A percentile compares a stretch with the other conserved stretches of the same genome.
Conservation (phyloP, 1,284 basidiomycete species). For the Leccinum pseudoinsigne region DNA sequence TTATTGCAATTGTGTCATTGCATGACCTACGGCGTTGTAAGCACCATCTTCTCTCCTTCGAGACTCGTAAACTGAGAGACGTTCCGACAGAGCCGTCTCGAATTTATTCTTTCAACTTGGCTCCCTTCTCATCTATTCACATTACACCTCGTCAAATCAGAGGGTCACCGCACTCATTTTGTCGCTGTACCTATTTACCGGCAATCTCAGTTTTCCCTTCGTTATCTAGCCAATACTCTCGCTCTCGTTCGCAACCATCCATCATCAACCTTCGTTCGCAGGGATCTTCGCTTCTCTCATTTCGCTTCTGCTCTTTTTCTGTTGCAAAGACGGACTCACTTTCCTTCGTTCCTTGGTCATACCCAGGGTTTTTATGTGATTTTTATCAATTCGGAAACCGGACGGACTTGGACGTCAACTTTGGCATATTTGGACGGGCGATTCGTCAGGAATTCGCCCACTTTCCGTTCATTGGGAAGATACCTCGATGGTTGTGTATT, state of each 20-base stretch:
- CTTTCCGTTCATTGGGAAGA: slow-evolving; percentile 3
- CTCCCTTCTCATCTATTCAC: not conserved
- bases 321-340: not conserved
- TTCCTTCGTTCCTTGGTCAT: not conserved
- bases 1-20: slow-evolving; percentile 15
- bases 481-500: slow-evolving; percentile 8
- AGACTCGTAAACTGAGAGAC: slow-evolving; percentile 3
- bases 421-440: not conserved
- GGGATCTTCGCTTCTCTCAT: not conserved
- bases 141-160: not conserved
- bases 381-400: slow-evolving; percentile 4
- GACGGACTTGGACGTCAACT: slow-evolving; percentile 3
- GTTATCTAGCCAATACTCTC: not conserved
- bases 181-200: slow-evolving; percentile 7
- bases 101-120: not conserved
- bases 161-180: not conserved
- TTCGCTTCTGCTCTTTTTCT: not conserved
- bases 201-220: not conserved
- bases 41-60: slow-evolving; percentile 8
- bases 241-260: not conserved
- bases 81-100: slow-evolving; percentile 5
- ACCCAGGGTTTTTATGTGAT: slow-evolving; percentile 3
- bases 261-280: not conserved
- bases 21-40: slow-evolving; percentile 19
- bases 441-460: slow-evolving; percentile 11